A percentile compares a stretch with the other conserved stretches of the same genome.
phyloP scores from a whole-genome alignment of 352 stramenopile species.

The Globisporangium okanoganense region DNA sequence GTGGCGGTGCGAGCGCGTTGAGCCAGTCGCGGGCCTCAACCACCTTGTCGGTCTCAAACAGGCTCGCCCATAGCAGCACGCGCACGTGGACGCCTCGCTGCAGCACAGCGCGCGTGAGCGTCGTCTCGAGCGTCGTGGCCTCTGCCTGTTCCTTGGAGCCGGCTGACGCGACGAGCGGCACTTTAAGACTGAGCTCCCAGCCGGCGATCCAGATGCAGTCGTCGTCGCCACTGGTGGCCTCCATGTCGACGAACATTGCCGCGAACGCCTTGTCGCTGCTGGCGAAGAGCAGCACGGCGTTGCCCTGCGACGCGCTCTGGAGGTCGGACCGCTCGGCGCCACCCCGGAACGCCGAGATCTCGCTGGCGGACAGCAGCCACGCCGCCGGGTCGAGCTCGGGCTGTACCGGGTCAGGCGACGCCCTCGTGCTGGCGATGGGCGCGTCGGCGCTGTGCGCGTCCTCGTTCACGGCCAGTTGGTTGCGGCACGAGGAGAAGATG shows the following conservation, averaged over 20 bases:
- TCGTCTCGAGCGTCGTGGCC: constrained; percentile 11
- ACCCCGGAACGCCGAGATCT: constrained; percentile 5
- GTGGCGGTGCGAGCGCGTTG: constrained; percentile 13
- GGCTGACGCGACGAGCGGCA: constrained; percentile 12
- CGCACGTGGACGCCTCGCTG: constrained; percentile 24
- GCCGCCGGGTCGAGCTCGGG: constrained; percentile 12
- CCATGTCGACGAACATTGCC: constrained; percentile 15
- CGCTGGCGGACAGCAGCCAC: constrained; percentile 9
- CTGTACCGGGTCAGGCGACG: neutral
- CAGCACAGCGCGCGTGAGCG: constrained; percentile 19
- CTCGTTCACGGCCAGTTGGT: neutral
- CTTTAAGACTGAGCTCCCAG: constrained; percentile 16
- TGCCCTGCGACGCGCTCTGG: neutral
- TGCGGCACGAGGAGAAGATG: constrained; percentile 8
- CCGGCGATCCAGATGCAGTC: constrained; percentile 22
- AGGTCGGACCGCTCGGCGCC: constrained; percentile 2
- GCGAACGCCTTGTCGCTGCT: constrained; percentile 15
- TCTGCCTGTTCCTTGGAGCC: neutral
- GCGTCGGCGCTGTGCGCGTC: neutral
- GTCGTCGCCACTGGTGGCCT: constrained; percentile 3
- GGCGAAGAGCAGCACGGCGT: constrained; percentile 7
- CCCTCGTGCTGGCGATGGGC: neutral
- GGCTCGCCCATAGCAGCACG: constrained; percentile 26
- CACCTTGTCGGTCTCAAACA: constrained; percentile 12
- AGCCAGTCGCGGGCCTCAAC: constrained; percentile 22